These are phyloP conservation scores for Nakazawaea ambrosiae DNA, from an alignment of 805 yeast genomes.

Conservation along the genomic window DNA sequence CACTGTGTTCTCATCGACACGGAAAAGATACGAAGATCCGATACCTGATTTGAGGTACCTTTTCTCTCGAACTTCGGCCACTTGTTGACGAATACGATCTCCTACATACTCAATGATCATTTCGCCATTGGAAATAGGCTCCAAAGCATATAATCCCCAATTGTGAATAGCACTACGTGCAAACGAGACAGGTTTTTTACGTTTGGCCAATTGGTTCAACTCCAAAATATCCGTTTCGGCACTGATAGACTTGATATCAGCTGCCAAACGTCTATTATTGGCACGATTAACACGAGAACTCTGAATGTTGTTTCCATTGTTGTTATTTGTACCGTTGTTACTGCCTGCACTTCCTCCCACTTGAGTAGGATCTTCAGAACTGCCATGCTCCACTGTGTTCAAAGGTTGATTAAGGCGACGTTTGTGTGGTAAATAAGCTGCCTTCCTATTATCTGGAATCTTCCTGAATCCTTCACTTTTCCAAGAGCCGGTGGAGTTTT, in stretches of 20 bases:
- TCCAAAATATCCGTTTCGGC: slow-evolving; percentile 76
- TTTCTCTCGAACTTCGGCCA: slow-evolving; percentile 88
- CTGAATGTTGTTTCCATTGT: too few species aligned
- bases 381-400: slow-evolving; percentile 60
- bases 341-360: slow-evolving; percentile 15
- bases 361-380: slow-evolving; percentile 28
- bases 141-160: slow-evolving; percentile 96
- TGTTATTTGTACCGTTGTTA: slow-evolving; percentile 18
- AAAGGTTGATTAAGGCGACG: slow-evolving; percentile 62
- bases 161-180: slow-evolving; percentile 96
- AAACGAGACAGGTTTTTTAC: slow-evolving; percentile 92
- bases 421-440: slow-evolving; percentile 77
- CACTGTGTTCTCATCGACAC: slow-evolving; percentile 90
- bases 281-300: slow-evolving; percentile 85
- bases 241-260: slow-evolving; percentile 80
- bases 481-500: slow-evolving; percentile 51
- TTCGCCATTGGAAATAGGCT: slow-evolving; percentile 91
- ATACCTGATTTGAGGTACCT: slow-evolving; percentile 84
- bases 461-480: slow-evolving; percentile 68
- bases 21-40: slow-evolving; percentile 88
- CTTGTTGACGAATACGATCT: slow-evolving; percentile 86
- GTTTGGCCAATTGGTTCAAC: slow-evolving; percentile 78
- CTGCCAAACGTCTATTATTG: slow-evolving; percentile 80
- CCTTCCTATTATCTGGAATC: slow-evolving; percentile 65
- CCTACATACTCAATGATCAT: slow-evolving; percentile 99